phyloP scores from a whole-genome alignment of 495 filamentous ascomycete genomes.

The Neurospora sp. region DNA sequence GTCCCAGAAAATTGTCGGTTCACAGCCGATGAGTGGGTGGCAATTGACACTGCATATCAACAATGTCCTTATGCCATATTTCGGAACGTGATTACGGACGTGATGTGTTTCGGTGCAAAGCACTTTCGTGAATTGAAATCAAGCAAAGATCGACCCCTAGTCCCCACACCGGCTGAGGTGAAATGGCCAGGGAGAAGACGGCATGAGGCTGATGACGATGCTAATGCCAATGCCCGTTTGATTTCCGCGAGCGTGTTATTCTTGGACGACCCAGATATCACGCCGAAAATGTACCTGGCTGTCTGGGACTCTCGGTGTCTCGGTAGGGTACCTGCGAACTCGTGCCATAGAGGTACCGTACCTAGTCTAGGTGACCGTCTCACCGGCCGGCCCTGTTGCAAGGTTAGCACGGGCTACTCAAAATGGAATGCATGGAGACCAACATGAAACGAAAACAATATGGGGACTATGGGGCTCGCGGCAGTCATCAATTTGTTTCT shows the following conservation, averaged over 20 bases:
- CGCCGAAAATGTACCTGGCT: neutral
- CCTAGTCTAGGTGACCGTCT: neutral
- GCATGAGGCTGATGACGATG: neutral
- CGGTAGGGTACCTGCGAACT: neutral
- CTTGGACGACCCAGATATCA: neutral
- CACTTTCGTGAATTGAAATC: neutral
- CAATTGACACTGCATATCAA: neutral
- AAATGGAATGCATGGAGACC: neutral
- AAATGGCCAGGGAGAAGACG: neutral
- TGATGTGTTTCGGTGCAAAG: neutral
- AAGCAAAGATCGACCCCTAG: neutral
- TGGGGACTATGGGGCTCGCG: neutral
- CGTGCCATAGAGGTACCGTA: neutral
- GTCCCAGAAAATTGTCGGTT: neutral
- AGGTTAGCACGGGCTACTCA: neutral
- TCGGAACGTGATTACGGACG: neutral
- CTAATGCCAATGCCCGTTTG: neutral
- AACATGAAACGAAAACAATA: neutral
- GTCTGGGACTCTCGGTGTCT: neutral
- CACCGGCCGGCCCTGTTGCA: neutral
- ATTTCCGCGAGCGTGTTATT: neutral
- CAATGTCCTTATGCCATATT: neutral
- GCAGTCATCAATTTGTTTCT: neutral
- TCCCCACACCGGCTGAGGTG: neutral
- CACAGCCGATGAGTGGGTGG: neutral